A percentile compares a stretch with the other conserved stretches of the same genome.
These are phyloP conservation scores for Linum lewisii DNA, from an alignment of 345 rosid species.

Conservation along the genomic window DNA sequence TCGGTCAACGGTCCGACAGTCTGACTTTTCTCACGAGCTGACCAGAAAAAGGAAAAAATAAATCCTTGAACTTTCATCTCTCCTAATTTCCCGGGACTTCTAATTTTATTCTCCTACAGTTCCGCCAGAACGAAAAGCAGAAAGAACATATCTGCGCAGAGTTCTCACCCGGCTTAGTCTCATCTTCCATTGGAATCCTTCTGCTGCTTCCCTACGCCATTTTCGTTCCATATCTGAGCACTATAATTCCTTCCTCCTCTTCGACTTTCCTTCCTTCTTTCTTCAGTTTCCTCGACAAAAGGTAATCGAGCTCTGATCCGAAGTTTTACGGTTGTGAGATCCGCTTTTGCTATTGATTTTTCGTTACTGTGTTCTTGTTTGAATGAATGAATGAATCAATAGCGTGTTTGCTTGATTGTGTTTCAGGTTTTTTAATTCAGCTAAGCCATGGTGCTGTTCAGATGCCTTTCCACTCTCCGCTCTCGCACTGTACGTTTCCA, in stretches of 20 bases:
- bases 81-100: neutral
- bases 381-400: neutral
- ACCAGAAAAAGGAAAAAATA: neutral
- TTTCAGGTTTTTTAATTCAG: neutral
- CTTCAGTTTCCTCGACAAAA: neutral
- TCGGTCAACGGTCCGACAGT: neutral
- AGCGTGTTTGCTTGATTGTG: neutral
- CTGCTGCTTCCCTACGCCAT: neutral
- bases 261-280: neutral
- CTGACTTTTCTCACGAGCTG: neutral
- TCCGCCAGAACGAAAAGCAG: too few species aligned
- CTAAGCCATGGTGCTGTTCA: constrained; percentile 54
- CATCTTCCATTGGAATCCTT: neutral
- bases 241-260: neutral
- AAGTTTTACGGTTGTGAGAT: neutral
- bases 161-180: neutral
- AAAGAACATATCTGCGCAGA: neutral
- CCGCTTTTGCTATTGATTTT: neutral
- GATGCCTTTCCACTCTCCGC: constrained; percentile 50
- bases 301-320: neutral
- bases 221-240: neutral
- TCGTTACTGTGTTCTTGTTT: neutral
- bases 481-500: constrained; percentile 53
- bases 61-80: too few species aligned
- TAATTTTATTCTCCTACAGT: neutral